Conservation (phyloP, 495 filamentous ascomycete species). For the Penicillium canescens region DNA sequence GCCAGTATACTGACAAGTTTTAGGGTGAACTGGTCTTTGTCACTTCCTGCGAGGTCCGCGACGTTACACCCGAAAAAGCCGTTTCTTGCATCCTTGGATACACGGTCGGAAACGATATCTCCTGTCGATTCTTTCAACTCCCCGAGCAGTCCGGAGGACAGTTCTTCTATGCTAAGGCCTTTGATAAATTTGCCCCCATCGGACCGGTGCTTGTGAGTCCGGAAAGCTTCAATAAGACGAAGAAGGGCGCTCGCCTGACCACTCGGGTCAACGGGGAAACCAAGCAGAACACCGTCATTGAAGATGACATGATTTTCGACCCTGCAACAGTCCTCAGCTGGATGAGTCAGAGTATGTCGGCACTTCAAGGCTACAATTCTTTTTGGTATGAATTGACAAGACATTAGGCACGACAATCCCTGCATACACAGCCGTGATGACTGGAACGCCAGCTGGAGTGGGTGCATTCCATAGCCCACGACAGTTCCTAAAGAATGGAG, state of each 20-base stretch:
- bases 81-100: slow-evolving; percentile 44
- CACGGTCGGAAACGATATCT: slow-evolving; percentile 48
- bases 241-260: slow-evolving; percentile 18
- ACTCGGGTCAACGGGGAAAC: slow-evolving; percentile 42
- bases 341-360: slow-evolving; percentile 20
- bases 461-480: slow-evolving; percentile 41
- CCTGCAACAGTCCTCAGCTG: slow-evolving; percentile 14
- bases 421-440: slow-evolving; percentile 71
- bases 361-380: background rate
- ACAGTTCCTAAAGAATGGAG: slow-evolving; percentile 39
- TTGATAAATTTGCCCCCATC: slow-evolving; percentile 49
- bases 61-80: slow-evolving; percentile 32
- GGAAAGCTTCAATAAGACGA: slow-evolving; percentile 22
- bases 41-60: slow-evolving; percentile 32
- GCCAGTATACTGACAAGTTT: background rate
- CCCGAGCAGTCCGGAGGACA: slow-evolving; percentile 38
- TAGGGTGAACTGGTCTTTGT: slow-evolving; percentile 40
- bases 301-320: slow-evolving; percentile 13
- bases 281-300: slow-evolving; percentile 31
- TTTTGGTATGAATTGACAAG: background rate
- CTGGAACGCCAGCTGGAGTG: slow-evolving; percentile 56
- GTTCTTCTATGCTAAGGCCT: slow-evolving; percentile 46
- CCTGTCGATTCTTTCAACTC: slow-evolving; percentile 41
- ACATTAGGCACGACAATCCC: slow-evolving; percentile 61
- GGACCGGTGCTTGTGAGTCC: slow-evolving; percentile 38